Percentiles rank a stretch among this genome's conserved stretches.
phyloP scores from a whole-genome alignment of 2,329 filamentous ascomycete genomes.

The Annulohypoxylon truncatum region DNA sequence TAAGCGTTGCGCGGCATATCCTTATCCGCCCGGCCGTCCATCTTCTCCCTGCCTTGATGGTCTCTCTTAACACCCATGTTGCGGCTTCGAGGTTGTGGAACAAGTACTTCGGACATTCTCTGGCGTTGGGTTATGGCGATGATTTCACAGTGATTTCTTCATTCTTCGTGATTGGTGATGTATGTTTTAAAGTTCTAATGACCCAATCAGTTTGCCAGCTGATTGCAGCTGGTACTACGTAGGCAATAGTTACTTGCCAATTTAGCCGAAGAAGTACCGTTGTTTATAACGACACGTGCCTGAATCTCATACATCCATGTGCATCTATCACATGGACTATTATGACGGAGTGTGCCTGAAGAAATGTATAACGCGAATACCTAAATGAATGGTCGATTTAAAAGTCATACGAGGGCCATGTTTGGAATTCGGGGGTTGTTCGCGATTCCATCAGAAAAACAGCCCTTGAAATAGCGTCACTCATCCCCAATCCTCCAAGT shows the following conservation, averaged over 20 bases:
- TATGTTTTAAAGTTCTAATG: not conserved
- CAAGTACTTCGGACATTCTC: constrained; percentile 45
- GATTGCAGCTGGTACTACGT: not conserved
- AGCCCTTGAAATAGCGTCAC: constrained; percentile 1
- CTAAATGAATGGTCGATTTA: not conserved
- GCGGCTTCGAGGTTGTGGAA: constrained; percentile 44
- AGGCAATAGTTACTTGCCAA: not conserved
- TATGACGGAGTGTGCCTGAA: not conserved
- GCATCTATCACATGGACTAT: not conserved
- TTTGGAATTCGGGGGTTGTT: not conserved
- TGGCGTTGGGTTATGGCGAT: not conserved
- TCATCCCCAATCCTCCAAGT: constrained; percentile 8
- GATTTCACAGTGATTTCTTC: constrained; percentile 8
- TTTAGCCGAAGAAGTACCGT: constrained; percentile 27
- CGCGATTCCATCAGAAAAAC: not conserved
- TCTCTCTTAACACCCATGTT: constrained; percentile 63
- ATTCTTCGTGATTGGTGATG: not conserved
- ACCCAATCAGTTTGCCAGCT: not conserved
- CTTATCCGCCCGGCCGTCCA: constrained; percentile 42
- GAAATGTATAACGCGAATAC: not conserved
- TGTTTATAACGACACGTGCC: constrained; percentile 8
- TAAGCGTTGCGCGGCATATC: constrained; percentile 60
- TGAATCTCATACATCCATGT: constrained; percentile 7
- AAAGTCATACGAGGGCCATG: not conserved
- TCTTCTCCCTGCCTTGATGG: constrained; percentile 63